Conservation (phyloP, 345 rosid genomes). For the Citrus reticulata region DNA sequence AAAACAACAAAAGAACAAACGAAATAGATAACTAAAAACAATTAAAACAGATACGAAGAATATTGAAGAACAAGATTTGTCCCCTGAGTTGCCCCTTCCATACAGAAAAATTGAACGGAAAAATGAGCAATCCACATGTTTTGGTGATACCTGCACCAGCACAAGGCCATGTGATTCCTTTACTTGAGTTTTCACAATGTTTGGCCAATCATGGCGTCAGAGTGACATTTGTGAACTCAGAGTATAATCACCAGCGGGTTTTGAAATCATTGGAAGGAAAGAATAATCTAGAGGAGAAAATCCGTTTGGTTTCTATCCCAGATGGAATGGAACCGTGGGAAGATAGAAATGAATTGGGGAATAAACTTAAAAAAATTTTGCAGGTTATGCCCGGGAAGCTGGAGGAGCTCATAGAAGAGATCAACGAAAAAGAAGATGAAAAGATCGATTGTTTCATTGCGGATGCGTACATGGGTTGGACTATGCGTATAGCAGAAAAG, state of each 20-base stretch:
- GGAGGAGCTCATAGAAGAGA: neutral
- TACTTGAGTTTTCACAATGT: neutral
- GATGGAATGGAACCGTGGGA: constrained; percentile 19
- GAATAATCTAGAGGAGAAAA: neutral
- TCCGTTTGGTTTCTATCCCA: constrained; percentile 11
- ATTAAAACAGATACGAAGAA: too few relatives aligned
- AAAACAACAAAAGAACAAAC: too few relatives aligned
- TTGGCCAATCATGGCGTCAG: constrained; percentile 6
- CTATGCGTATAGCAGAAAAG: constrained; percentile 32
- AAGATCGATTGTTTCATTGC: constrained; percentile 41
- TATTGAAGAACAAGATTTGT: too few relatives aligned
- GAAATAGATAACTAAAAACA: too few relatives aligned
- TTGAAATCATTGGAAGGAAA: neutral
- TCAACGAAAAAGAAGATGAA: neutral
- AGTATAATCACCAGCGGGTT: constrained; percentile 10
- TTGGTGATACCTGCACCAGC: constrained; percentile 17
- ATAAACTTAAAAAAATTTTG: neutral
- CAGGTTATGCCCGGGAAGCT: neutral
- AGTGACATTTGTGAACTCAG: constrained; percentile 14
- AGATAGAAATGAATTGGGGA: constrained; percentile 3
- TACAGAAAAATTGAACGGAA: neutral
- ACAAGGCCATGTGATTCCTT: constrained; percentile 17
- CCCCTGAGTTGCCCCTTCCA: too few relatives aligned
- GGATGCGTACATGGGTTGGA: constrained; percentile 29
- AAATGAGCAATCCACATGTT: neutral